Base-by-base conservation (phyloP, 345 rosid species). In the Excoecaria agallocha region DNA sequence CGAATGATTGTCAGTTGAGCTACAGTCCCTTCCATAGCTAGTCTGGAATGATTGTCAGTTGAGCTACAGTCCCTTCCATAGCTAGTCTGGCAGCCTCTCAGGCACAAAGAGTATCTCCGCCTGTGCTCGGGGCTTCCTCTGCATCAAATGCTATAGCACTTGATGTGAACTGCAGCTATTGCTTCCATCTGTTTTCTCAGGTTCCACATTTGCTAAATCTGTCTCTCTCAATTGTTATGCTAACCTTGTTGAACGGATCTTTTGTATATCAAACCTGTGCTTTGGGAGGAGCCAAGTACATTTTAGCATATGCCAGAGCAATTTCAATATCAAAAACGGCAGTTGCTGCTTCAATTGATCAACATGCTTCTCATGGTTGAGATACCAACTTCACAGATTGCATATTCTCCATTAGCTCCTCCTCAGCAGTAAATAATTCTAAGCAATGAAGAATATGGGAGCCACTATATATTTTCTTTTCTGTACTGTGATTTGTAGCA, bases 231-330 rank as follows among this genome's bases (percentile, higher is more conserved):
- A 49, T 22, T 62, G 46, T 15, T 37, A 15, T 46, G 16, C 66
- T 15, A 20, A 43, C 25, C 6, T 65, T 43, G 4, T 65, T 35
- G 6, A 10, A 8, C 69, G 20, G 43, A 6, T 62, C 46, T 62
- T 43, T 62, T 62, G 66, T 37, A 43, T 43, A 20, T 43, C 9
- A 51, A 65, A 43, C 17, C 9, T 30, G 35, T 8, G 35, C 69
- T 65, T 65, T 24, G 11, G n/a, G 52, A 65, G 66, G 69, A n/a
- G 69, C 68, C 22, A 64, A n/a, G 48, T 39, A n/a, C 50, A 10
- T 64, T 41, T 17, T n/a, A 4, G 66, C 68, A 46, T 64, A 41
- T 7, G 8, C 5, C 49, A 64, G 25, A 64, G 41, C 30, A 64
- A 16, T 43, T 46, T 64, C 46, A 37, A 61, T 35, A 37, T 61